A percentile compares a stretch with the other conserved stretches of the same genome.
Conservation (phyloP, 495 filamentous ascomycete genomes). For the Penicillium paradoxum region DNA sequence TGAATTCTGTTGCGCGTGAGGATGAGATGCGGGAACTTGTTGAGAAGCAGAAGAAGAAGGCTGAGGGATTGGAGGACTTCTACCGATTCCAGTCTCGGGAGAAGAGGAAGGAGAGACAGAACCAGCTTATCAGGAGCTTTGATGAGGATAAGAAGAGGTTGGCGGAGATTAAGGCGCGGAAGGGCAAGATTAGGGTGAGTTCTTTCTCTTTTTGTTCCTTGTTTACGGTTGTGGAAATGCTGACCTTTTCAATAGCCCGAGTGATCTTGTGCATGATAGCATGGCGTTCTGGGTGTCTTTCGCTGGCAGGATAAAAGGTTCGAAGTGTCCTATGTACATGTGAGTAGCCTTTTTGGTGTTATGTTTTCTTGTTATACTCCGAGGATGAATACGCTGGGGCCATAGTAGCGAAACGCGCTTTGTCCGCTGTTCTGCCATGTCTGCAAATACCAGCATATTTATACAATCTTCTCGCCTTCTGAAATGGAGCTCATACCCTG, state of each 20-base stretch:
- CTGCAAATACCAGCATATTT: constrained; percentile 48
- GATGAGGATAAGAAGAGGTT: constrained; percentile 53
- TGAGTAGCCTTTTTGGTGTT: constrained; percentile 12
- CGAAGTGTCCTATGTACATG: constrained; percentile 11
- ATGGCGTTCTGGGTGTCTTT: constrained; percentile 27
- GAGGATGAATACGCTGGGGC: constrained; percentile 55
- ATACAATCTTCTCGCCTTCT: constrained; percentile 50
- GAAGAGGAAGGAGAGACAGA: constrained; percentile 77
- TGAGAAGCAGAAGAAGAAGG: constrained; percentile 68
- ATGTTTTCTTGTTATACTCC: constrained; percentile 1
- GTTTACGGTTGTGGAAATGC: constrained; percentile 10
- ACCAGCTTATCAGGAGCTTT: constrained; percentile 54
- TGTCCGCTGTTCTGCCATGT: constrained; percentile 40
- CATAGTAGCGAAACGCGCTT: constrained; percentile 47
- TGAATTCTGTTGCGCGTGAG: constrained; percentile 65
- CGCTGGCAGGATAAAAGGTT: constrained; percentile 5
- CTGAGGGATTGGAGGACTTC: constrained; percentile 67
- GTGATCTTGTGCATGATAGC: constrained; percentile 24
- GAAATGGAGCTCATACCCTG: constrained; percentile 17
- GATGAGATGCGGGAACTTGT: constrained; percentile 70
- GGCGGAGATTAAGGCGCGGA: constrained; percentile 46
- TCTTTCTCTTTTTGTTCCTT: constrained; percentile 3
- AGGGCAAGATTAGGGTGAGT: constrained; percentile 47
- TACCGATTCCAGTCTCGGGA: constrained; percentile 93
- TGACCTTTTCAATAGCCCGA: constrained; percentile 34